A percentile compares a stretch with the other conserved stretches of the same genome.
phyloP scores from a whole-genome alignment of 345 rosid genomes.

The Xanthoceras sorbifolium region DNA sequence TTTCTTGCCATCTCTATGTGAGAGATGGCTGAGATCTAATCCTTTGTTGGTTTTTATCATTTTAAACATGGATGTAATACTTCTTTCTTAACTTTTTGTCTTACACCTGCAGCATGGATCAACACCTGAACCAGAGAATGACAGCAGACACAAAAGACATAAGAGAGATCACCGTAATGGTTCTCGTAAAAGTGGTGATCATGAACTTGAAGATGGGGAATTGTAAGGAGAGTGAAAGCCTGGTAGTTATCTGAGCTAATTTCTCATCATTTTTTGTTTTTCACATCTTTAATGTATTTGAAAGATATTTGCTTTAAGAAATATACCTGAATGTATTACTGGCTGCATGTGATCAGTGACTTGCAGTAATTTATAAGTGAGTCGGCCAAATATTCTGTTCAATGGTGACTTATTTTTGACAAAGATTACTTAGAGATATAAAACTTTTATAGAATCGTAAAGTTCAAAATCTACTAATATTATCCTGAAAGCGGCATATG shows the following conservation, averaged over 20 bases:
- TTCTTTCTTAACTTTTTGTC: conserved; percentile 7
- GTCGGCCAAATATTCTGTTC: not conserved
- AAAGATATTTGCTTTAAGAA: not conserved
- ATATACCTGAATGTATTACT: not conserved
- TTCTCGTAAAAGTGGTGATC: conserved; percentile 51
- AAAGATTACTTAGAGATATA: not conserved
- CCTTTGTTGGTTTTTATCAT: not conserved
- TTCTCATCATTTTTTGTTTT: conserved; percentile 6
- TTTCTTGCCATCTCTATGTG: conserved; percentile 13
- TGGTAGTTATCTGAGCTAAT: conserved; percentile 21
- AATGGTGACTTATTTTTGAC: not conserved
- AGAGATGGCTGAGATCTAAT: not conserved
- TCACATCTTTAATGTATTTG: not conserved
- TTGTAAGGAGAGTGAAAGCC: conserved; percentile 51
- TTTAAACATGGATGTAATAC: not conserved
- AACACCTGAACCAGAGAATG: conserved; percentile 65
- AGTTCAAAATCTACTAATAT: not conserved
- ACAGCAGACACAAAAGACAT: conserved; percentile 62
- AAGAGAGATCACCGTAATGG: conserved; percentile 62
- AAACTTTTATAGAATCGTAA: not conserved
- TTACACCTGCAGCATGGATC: conserved; percentile 53
- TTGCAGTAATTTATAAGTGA: not conserved
- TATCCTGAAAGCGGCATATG: not conserved
- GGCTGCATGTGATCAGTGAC: not conserved
- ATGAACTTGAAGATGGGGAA: conserved; percentile 90